Evolutionary conservation across 1,284 basidiomycete genomes (phyloP).

Genomic region (Microbotryum violaceum): DNA sequence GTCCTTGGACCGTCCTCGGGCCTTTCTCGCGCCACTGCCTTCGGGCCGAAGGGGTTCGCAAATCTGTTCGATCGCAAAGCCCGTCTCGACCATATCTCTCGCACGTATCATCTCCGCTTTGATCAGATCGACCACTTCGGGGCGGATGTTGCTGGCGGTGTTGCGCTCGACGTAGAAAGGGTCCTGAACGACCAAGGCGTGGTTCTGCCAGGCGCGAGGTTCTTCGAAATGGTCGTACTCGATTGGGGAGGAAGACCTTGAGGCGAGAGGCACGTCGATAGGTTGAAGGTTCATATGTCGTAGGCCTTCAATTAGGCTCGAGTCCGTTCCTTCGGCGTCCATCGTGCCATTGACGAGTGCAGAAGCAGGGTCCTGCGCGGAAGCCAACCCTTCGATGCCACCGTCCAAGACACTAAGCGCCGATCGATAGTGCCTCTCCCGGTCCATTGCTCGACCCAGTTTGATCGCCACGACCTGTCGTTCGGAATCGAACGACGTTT

Average conservation of each 20-base stretch:
- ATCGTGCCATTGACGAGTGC: background rate
- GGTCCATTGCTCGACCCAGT: conserved; percentile 10
- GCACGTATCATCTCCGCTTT: conserved; percentile 2
- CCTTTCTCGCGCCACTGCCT: too few species aligned
- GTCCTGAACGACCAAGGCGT: conserved; percentile 40
- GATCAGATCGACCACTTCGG: conserved; percentile 28
- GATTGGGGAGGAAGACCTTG: conserved; percentile 21
- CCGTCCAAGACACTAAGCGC: background rate
- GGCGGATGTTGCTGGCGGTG: conserved; percentile 36
- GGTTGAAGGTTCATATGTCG: background rate
- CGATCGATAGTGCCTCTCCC: conserved; percentile 5
- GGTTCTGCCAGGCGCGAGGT: conserved; percentile 34
- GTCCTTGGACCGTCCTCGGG: too few species aligned
- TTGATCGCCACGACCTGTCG: conserved; percentile 15
- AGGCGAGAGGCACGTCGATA: background rate
- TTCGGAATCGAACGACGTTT: conserved; percentile 8
- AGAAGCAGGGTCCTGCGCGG: background rate
- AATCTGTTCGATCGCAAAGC: too few species aligned
- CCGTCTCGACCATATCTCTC: too few species aligned
- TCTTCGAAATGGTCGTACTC: conserved; percentile 30
- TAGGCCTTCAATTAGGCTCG: conserved; percentile 5
- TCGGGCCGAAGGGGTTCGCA: too few species aligned
- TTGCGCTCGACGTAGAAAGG: conserved; percentile 42
- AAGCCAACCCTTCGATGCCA: conserved; percentile 2
- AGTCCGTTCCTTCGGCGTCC: background rate